Evolutionary conservation across 495 filamentous ascomycete species (phyloP), one percentile per base, ranked within the genome.

Genomic region (Aspergillus sclerotiicarbonarius): DNA sequence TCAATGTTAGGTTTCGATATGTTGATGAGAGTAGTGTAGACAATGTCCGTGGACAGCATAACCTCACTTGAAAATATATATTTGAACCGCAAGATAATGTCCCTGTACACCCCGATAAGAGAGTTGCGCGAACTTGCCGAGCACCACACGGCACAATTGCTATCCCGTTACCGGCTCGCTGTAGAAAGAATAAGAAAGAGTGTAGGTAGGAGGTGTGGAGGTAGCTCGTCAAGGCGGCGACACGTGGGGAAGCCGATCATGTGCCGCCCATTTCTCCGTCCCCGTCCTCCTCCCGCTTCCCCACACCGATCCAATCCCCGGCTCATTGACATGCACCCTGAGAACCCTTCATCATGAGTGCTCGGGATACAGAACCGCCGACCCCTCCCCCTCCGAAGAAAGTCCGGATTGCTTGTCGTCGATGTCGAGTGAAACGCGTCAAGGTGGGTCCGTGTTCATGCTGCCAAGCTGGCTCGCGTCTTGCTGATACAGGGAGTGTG

Each of bases 341-440:
- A 10, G 47, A 37, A 12, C 6, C 2, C 13, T n/a, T 6, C 55
- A 51, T 51, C n/a, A 45, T 51, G 48, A 32, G 25, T 16, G 12
- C 48, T 8, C 21, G 21, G 12, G 48, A 51, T 2, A 8, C 25
- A 29, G 51, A 53, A 15, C 19, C 32, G 9, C 3, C 51, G 2
- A 25, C 25, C 12, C 51, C 32, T 6, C 12, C 51, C 31, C 54
- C 56, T 4, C 37, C 59, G 6, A 61, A 56, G 48, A 67, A 63
- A 39, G 64, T 67, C 43, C 61, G 61, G 18, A 54, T 58, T 32
- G 64, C 64, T 37, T 67, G 64, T 52, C 61, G 58, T 18, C 55
- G 64, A 33, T 67, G 64, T 49, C 61, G 61, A 15, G 33, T 37
- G n/a, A 67, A 63, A 56, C 61, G 61, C n/a, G 56, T 63, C 44